Percentiles rank a stretch among this genome's conserved stretches.
These are phyloP conservation scores for Xylaria polymorpha DNA, from an alignment of 2,329 filamentous ascomycete species.

Conservation along the genomic window DNA sequence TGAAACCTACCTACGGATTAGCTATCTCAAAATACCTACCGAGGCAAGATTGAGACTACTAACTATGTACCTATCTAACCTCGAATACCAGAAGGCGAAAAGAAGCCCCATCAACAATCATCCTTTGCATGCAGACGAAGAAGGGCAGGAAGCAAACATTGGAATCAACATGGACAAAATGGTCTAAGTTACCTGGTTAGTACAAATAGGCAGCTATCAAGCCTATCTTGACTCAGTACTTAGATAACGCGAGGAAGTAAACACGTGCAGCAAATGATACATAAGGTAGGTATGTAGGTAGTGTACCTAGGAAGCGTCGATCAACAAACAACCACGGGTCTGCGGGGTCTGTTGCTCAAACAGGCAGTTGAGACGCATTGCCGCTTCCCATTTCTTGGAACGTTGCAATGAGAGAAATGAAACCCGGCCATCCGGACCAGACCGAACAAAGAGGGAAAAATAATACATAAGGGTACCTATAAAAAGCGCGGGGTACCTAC, in stretches of 20 bases:
- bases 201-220: not conserved
- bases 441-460: not conserved
- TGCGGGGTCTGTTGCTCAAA: constrained; percentile 10
- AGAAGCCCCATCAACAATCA: too few relatives aligned
- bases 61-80: too few relatives aligned
- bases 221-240: not conserved
- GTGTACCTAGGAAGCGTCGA: not conserved
- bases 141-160: not conserved
- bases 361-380: constrained; percentile 18
- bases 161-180: not conserved
- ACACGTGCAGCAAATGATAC: too few relatives aligned
- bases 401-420: constrained; percentile 16
- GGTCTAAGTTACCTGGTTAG: too few relatives aligned
- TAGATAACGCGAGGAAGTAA: too few relatives aligned
- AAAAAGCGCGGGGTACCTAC: not conserved
- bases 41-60: too few relatives aligned
- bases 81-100: too few relatives aligned
- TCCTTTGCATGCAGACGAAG: not conserved
- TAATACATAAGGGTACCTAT: constrained; percentile 8
- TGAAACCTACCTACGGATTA: too few relatives aligned
- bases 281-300: too few relatives aligned
- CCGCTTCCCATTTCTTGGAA: constrained; percentile 14
- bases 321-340: too few relatives aligned
- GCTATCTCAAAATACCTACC: too few relatives aligned
- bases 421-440: not conserved